Percentiles rank a stretch among this genome's conserved stretches.
Evolutionary conservation across 352 stramenopile species (phyloP).

Genomic region (Phytophthora palmivora): DNA sequence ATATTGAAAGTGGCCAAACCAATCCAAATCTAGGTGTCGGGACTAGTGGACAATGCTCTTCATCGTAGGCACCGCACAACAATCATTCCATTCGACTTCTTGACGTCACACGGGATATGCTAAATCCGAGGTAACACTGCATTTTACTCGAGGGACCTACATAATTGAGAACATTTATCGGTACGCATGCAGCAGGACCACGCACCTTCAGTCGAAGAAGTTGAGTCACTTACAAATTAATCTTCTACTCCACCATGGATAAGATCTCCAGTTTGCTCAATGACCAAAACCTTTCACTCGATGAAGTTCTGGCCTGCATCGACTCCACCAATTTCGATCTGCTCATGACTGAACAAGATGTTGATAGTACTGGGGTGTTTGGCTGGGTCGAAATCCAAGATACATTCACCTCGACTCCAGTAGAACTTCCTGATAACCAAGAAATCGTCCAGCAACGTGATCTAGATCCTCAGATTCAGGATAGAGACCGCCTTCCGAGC

Average conservation of each 20-base stretch:
- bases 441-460: neutral
- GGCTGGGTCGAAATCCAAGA: neutral
- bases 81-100: neutral
- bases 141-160: too few species aligned
- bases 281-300: conserved; percentile 5
- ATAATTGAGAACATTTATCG: too few species aligned
- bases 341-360: neutral
- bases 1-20: conserved; percentile 8
- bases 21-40: neutral
- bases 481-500: neutral
- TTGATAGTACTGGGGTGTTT: neutral
- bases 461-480: neutral
- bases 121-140: too few species aligned
- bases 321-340: conserved; percentile 22
- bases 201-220: neutral
- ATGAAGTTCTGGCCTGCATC: conserved; percentile 26
- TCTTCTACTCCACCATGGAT: conserved; percentile 8
- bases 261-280: conserved; percentile 3
- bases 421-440: neutral
- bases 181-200: neutral
- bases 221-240: conserved; percentile 16
- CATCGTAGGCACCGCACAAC: neutral
- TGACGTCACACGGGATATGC: neutral
- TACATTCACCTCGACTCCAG: neutral
- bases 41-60: neutral